Conservation (phyloP, 164 flowering plant genomes). For the Vitis amurensis region DNA sequence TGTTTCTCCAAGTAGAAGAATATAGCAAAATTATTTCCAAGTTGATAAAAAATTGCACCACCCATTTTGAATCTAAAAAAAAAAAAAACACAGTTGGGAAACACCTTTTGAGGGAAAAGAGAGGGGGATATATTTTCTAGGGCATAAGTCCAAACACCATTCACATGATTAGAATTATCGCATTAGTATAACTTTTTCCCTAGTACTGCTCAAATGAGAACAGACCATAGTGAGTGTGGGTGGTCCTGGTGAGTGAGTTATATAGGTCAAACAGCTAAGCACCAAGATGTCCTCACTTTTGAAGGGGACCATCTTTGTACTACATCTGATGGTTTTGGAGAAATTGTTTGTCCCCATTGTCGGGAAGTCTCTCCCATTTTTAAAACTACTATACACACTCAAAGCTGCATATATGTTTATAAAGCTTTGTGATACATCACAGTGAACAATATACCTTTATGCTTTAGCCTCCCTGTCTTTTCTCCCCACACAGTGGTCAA, state of each 20-base stretch:
- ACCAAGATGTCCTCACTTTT: slow-evolving; percentile 8
- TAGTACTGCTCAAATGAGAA: neutral
- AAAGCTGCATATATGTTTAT: slow-evolving; percentile 10
- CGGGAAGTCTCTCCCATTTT: slow-evolving; percentile 8
- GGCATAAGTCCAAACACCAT: too few relatives aligned
- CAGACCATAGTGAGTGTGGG: neutral
- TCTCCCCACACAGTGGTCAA: neutral
- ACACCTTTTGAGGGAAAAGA: too few relatives aligned
- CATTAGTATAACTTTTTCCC: neutral
- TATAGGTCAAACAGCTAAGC: slow-evolving; percentile 15
- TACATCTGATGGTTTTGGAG: slow-evolving; percentile 12
- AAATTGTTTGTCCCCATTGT: slow-evolving; percentile 23
- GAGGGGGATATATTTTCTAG: too few relatives aligned
- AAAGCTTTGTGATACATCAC: too few relatives aligned
- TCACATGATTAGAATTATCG: too few relatives aligned
- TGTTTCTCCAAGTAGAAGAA: too few relatives aligned
- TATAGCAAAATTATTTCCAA: too few relatives aligned
- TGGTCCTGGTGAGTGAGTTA: slow-evolving; percentile 5
- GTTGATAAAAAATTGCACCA: too few relatives aligned
- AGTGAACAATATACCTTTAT: slow-evolving; percentile 1
- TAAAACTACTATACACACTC: slow-evolving; percentile 3
- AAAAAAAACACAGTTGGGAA: too few relatives aligned
- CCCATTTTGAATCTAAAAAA: too few relatives aligned
- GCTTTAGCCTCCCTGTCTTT: slow-evolving; percentile 5
- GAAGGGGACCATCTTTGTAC: slow-evolving; percentile 21